Percentiles rank a stretch among this genome's conserved stretches.
Evolutionary conservation across 306 rosid genomes (phyloP).

Genomic region (Lathyrus oleraceus): DNA sequence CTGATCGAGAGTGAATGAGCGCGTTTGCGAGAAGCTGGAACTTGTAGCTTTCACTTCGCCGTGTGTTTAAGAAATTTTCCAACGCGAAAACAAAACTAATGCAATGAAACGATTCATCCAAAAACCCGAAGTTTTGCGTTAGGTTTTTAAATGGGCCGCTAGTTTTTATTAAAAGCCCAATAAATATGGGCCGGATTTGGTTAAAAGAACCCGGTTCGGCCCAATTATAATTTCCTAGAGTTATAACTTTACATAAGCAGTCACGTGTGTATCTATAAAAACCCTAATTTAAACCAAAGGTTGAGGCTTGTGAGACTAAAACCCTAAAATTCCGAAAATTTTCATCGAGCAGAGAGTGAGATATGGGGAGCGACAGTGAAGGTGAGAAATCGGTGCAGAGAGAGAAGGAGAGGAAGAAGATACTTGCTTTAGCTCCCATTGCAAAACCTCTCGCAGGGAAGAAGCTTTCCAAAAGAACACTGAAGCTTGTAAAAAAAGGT

Average conservation of each 20-base stretch:
- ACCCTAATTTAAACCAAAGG: slow-evolving; percentile 22
- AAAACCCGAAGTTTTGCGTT: neutral
- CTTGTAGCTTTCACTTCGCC: neutral
- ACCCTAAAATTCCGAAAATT: neutral
- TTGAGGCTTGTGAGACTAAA: slow-evolving; percentile 8
- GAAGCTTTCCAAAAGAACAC: slow-evolving; percentile 82
- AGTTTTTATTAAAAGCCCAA: neutral
- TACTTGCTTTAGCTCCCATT: slow-evolving; percentile 69
- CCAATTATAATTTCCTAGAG: neutral
- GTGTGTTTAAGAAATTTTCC: neutral
- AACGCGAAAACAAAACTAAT: neutral
- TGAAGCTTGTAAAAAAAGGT: slow-evolving; percentile 89
- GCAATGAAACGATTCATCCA: too few species aligned
- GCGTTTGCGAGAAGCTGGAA: neutral
- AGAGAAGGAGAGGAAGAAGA: slow-evolving; percentile 84
- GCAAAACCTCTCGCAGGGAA: slow-evolving; percentile 97
- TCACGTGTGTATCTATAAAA: neutral
- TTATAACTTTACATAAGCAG: neutral
- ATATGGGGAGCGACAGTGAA: slow-evolving; percentile 88
- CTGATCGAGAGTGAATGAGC: slow-evolving; percentile 8
- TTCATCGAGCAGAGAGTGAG: neutral
- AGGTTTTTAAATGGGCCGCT: slow-evolving; percentile 35
- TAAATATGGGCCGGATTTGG: neutral
- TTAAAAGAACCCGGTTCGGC: neutral
- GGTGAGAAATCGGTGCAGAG: slow-evolving; percentile 65